Evolutionary conservation across 768 basidiomycete species (phyloP), one percentile per base, ranked within the genome.

Genomic region (Russula olivacea): DNA sequence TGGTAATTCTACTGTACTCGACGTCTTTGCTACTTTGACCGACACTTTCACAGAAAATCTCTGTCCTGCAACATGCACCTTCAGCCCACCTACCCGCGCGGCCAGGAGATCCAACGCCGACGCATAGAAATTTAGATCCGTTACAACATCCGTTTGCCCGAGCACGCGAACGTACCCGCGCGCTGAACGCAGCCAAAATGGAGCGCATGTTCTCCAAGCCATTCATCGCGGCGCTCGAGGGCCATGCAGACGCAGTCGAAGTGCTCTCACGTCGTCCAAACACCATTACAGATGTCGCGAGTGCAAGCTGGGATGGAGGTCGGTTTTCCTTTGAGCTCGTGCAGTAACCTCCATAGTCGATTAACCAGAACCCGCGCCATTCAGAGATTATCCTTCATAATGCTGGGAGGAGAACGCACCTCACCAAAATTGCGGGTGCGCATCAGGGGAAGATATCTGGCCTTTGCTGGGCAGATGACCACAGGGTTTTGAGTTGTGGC

Each of bases 131-230:
- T 75, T 83, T 98, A 49, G 87, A 98, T 72, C 94, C 96, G 0
- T 78, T 93, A n/a, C 86, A 93, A 75, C 97, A 99, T 71, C 97
- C 97, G 3, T 98, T 99, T 73, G 81, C 94, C 0, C 87, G 89
- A 23, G 89, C 93, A 5, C 79, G 97, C 56, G 97, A 99, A 76
- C 91, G 96, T 40, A 94, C 85, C 21, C 86, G 97, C 62, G 97
- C 97, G 2, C 73, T 98, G 51, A 96, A 94, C 66, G 97, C 97
- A 2, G 89, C 89, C 15, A 99, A 99, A 77, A 91, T 99, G 81
- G 96, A 98, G 56, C 80, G 91, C 62, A 92, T 99, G 77, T 98
- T 98, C 71, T 87, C 97, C n/a, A 98, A 97, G 70, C 97, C 97
- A 0, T 98, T 98, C 70, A 79, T 99, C 17, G 91, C 84, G 41